These are phyloP conservation scores for Pseudomonodictys pantanalensis DNA, from an alignment of 495 filamentous ascomycete species.

Conservation along the genomic window DNA sequence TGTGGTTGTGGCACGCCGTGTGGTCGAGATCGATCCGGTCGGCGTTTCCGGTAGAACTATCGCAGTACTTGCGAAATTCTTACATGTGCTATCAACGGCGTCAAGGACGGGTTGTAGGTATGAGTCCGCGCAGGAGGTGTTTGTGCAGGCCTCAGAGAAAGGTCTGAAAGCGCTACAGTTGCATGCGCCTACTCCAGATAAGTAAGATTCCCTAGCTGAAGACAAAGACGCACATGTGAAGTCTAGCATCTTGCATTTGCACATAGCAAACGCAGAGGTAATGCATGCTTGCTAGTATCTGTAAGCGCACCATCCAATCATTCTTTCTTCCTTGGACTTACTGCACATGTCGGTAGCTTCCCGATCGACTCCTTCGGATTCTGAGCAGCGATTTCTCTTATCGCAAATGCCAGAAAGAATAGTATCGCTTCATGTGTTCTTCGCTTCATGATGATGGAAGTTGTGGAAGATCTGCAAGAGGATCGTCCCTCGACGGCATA, in stretches of 20 bases:
- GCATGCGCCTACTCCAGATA: background rate
- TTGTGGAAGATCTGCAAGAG: background rate
- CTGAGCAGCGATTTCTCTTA: background rate
- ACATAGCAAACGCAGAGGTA: background rate
- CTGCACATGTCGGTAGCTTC: conserved; percentile 3
- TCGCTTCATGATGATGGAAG: background rate
- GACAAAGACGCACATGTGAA: background rate
- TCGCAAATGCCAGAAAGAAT: background rate
- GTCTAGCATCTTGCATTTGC: conserved; percentile 2
- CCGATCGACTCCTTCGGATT: background rate
- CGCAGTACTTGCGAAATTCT: background rate
- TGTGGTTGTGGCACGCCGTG: background rate
- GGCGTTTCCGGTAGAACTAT: background rate
- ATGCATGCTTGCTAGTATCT: conserved; percentile 3
- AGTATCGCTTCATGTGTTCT: background rate
- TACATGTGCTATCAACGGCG: conserved; percentile 1
- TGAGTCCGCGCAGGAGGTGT: conserved; percentile 4
- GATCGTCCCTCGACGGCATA: too few species aligned
- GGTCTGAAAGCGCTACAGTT: background rate
- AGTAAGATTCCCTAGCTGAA: background rate
- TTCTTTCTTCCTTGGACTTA: background rate
- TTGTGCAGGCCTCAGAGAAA: background rate
- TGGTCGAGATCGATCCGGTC: background rate
- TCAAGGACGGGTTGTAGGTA: conserved; percentile 2
- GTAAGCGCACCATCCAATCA: background rate